A percentile compares a stretch with the other conserved stretches of the same genome.
Conservation (phyloP, 192 early-diverging fungal genomes). For the Coemansia sp. region DNA sequence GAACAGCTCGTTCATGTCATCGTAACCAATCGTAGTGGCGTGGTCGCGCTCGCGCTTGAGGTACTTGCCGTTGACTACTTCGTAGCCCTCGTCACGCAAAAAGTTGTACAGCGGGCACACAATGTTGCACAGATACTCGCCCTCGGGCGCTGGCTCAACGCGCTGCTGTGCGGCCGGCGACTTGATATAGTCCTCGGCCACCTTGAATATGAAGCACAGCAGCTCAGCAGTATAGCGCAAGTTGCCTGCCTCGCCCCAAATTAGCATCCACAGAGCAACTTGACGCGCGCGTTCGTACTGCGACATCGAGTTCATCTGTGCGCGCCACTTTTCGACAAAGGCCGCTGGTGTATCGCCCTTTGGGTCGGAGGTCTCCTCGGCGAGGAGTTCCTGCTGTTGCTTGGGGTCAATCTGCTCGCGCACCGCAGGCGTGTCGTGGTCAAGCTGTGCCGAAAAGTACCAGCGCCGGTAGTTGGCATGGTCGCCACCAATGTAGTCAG, state of each 20-base stretch:
- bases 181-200: slow-evolving; percentile 56
- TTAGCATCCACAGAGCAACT: slow-evolving; percentile 67
- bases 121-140: slow-evolving; percentile 66
- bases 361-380: slow-evolving; percentile 38
- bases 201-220: slow-evolving; percentile 78
- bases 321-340: slow-evolving; percentile 65
- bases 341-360: slow-evolving; percentile 48
- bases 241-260: slow-evolving; percentile 80
- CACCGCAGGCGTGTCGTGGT: slow-evolving; percentile 55
- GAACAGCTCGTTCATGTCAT: slow-evolving; percentile 82
- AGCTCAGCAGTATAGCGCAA: slow-evolving; percentile 72
- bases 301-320: slow-evolving; percentile 68
- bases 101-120: slow-evolving; percentile 70
- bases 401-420: slow-evolving; percentile 54
- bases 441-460: slow-evolving; percentile 75
- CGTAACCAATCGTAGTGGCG: slow-evolving; percentile 70
- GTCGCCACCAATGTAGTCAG: slow-evolving; percentile 78
- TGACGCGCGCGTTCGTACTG: slow-evolving; percentile 69
- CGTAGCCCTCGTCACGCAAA: slow-evolving; percentile 73
- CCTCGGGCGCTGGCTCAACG: slow-evolving; percentile 57
- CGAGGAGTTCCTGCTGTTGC: slow-evolving; percentile 50
- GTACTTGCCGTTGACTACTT: slow-evolving; percentile 64
- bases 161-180: slow-evolving; percentile 57
- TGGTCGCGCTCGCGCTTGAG: slow-evolving; percentile 78
- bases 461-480: slow-evolving; percentile 79